Evolutionary conservation across 345 rosid genomes (phyloP), one percentile per base, ranked within the genome.

Genomic region (Populus ilicifolia): DNA sequence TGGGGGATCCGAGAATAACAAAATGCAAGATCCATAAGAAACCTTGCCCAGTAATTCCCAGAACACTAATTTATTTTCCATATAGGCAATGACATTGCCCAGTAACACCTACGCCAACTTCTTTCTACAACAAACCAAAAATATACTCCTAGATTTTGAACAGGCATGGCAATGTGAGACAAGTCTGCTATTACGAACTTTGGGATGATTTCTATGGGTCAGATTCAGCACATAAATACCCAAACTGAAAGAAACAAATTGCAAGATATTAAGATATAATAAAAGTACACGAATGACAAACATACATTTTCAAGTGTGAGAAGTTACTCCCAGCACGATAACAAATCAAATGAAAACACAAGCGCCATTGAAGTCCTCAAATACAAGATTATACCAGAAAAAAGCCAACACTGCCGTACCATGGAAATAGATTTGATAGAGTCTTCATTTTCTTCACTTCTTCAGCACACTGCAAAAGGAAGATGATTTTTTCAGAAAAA

Each of bases 381-480:
- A 33, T 33, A 33, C 36, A 33, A 33, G 36, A 33, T 21, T 43
- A 68, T 72, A 39, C 71, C 80, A 69, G 71, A 43, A 69, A 77
- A 77, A 77, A 35, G 71, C 79, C 48, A 72, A 56, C 36, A 69
- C 39, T 56, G 68, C 38, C 76, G 39, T 16, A 43, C 27, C 72
- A 67, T 61, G 30, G 63, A 73, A 82, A 67, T 11, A 52, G 69
- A 62, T 43, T 36, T 41, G 75, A 62, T n/a, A 50, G 29, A 74
- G 61, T 43, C 75, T 72, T 66, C 21, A 14, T 38, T 80, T 69
- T 18, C 72, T 67, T 92, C 91, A 82, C 82, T 85, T 75, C 83
- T 71, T 43, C 46, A 43, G 46, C 46, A 43, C 46, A 10, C 46
- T 43, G 46, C 46, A 43, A 43, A 41, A 41, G 46, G 46, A 43